Evolutionary conservation across 805 yeast genomes (phyloP).

Genomic region (Saturnispora dispora): DNA sequence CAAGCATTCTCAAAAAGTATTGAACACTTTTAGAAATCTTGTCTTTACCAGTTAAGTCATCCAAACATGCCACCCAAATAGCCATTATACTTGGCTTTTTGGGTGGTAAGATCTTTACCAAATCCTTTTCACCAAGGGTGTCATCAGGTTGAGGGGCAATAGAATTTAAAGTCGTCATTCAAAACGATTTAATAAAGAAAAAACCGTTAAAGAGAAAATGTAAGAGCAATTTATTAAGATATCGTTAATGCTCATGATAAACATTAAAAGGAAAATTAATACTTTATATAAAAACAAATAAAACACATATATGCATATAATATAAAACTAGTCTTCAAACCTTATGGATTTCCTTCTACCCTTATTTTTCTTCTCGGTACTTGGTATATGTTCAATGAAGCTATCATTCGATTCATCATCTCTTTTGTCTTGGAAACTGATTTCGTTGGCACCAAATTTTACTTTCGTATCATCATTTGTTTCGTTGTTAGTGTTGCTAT

Average conservation of each 20-base stretch:
- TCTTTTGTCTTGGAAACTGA: not conserved
- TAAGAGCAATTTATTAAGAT: not conserved
- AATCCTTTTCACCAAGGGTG: not conserved
- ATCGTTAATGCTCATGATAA: not conserved
- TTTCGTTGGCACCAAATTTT: not conserved
- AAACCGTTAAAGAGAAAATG: not conserved
- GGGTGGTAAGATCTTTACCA: not conserved
- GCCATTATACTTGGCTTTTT: conserved; percentile 8
- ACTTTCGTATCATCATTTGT: not conserved
- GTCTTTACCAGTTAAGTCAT: conserved; percentile 57
- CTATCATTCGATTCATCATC: not conserved
- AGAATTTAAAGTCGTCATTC: not conserved
- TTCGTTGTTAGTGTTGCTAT: not conserved
- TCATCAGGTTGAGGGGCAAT: conserved; percentile 1
- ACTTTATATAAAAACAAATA: not conserved
- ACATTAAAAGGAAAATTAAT: not conserved
- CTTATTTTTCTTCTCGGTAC: not conserved
- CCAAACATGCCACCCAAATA: conserved; percentile 26
- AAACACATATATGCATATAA: not conserved
- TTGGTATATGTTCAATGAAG: not conserved
- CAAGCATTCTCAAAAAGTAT: conserved; percentile 46
- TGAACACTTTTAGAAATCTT: conserved; percentile 58
- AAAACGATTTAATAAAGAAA: not conserved
- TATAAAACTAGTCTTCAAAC: conserved; percentile 2
- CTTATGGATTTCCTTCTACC: conserved; percentile 1